Base-by-base conservation (phyloP, 164 flowering plant species). In the Warburgia ugandensis region DNA sequence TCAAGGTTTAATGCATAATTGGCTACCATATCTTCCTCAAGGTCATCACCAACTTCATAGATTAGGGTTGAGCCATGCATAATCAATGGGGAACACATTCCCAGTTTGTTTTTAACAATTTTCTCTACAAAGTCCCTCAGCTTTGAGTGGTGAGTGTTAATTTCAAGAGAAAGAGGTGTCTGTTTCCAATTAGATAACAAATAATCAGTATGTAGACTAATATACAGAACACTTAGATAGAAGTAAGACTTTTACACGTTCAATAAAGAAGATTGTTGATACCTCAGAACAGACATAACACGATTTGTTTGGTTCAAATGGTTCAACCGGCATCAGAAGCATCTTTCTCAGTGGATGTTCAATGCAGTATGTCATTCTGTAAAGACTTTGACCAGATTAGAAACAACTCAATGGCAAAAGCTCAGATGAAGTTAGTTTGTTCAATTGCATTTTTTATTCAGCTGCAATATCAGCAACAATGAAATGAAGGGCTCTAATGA, bases 281-380 rank as follows among this genome's bases (percentile, higher is more conserved):
- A 86, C 97, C 91, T 84, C 82, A 35, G 97, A 90, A 73, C 97
- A 90, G 54, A 90, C 95, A 66, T 80, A 90, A 66, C 97, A 90
- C 19, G 88, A 69, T 55, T 77, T 82, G 72, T 84, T 86, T 13
- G 95, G 94, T 65, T 89, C 96, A 77, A 75, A 82, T 48, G 99
- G 99, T 64, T 86, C 94, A 43, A 84, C 85, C 48, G 97, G 94
- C 95, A 90, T 82, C 45, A 90, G 82, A 59, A 90, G 89, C 86
- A 77, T 80, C 68, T 84, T 86, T 59, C 69, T 67, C 20, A 78
- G 35, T 48, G 88, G 83, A 73, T 81, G 80, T 50, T 90, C 86
- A 39, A 82, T 76, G 54, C 95, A 86, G 55, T 79, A 94, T 16
- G 99, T 84, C 83, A 77, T 82, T 79, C 97, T 86, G 65, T 54